Base-by-base conservation (phyloP, 805 yeast species). In the Phaffomyces opuntiae region DNA sequence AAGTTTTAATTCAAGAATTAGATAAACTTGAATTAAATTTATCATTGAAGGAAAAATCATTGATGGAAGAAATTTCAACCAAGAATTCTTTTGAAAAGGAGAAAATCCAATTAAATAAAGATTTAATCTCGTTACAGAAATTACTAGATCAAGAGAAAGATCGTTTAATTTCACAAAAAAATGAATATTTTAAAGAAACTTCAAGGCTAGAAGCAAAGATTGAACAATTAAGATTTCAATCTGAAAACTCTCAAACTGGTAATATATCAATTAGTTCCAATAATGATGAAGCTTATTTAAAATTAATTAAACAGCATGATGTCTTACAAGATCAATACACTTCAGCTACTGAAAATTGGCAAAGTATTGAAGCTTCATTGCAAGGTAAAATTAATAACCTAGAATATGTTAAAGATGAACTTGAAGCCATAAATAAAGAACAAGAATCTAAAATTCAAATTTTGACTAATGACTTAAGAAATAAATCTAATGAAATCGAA, bases 341-440 rank as follows among this genome's bases (percentile, higher is more conserved):
- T 8, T 74, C 81, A 14, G 84, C 91, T 0, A 83, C 83, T 46
- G 87, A 82, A 51, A 87, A 83, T 60, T 87, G 96, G 95, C 81
- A 83, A 46, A 68, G 80, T 17, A 80, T 88, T 38, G 97, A 93
- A 62, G 74, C 83, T 36, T 70, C 79, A 4, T 69, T 88, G 48
- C 67, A 72, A 49, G 61, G 65, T 9, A 75, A 74, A 47, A 69
- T 81, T 17, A 60, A 74, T 5, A 47, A 54, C 14, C 52, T 74
- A n/a, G 74, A 76, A 47, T 59, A 56, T 40, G 79, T 78, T 43
- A 59, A 75, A 8, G 74, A 69, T 33, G 63, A 61, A 7, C 52
- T 70, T 40, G 56, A 59, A 36, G 56, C 55, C 39, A 62, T 60
- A 37, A 66, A 67, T 25, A 43, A 29, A 27, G 43, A 40, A 36